phyloP scores from a whole-genome alignment of 192 early-diverging fungal species.

The Backusella tarrabulga region DNA sequence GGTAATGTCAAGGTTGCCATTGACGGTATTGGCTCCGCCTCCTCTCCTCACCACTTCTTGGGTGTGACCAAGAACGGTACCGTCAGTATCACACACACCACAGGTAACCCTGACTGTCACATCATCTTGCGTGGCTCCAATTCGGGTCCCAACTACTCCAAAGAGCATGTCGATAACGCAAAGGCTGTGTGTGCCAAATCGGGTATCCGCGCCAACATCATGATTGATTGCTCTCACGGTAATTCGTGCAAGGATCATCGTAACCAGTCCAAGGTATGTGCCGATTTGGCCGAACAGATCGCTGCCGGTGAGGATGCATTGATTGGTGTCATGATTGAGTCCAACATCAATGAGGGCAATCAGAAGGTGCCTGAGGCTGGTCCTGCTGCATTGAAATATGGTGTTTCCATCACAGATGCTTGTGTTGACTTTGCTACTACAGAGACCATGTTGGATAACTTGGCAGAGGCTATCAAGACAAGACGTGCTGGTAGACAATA shows the following conservation, averaged over 20 bases:
- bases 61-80: slow-evolving; percentile 95
- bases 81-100: slow-evolving; percentile 85
- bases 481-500: slow-evolving; percentile 40
- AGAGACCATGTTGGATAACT: slow-evolving; percentile 67
- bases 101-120: slow-evolving; percentile 83
- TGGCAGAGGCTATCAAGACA: slow-evolving; percentile 74
- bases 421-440: slow-evolving; percentile 89
- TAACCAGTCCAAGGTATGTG: slow-evolving; percentile 80
- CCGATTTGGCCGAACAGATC: slow-evolving; percentile 70
- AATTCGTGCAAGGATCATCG: slow-evolving; percentile 88
- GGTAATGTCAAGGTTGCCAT: slow-evolving; percentile 78
- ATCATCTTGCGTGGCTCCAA: slow-evolving; percentile 91
- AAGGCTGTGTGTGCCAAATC: slow-evolving; percentile 63
- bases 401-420: slow-evolving; percentile 91
- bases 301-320: slow-evolving; percentile 62
- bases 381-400: slow-evolving; percentile 70
- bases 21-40: slow-evolving; percentile 71
- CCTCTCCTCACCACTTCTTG: slow-evolving; percentile 86
- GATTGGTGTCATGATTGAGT: slow-evolving; percentile 94
- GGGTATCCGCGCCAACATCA: slow-evolving; percentile 66
- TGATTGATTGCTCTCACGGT: slow-evolving; percentile 96
- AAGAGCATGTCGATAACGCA: slow-evolving; percentile 55
- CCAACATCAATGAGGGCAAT: slow-evolving; percentile 83
- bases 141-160: slow-evolving; percentile 84
- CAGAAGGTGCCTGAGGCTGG: slow-evolving; percentile 81